Percentiles rank a stretch among this genome's conserved stretches.
phyloP scores from a whole-genome alignment of 345 rosid species.

The Eucalyptus virginea region DNA sequence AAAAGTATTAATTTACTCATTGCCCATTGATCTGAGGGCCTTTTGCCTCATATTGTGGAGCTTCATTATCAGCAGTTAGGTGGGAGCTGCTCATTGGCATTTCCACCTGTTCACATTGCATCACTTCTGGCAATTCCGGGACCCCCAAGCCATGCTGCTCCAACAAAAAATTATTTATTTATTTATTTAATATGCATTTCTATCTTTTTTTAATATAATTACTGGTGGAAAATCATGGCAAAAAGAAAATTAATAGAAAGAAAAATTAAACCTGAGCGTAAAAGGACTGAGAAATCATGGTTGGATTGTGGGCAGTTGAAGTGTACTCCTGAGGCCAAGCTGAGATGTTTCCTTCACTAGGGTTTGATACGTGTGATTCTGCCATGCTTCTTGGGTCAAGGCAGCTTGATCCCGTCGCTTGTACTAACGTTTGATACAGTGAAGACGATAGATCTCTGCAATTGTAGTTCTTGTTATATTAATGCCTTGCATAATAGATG shows the following conservation, averaged over 20 bases:
- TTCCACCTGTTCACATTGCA: slow-evolving; percentile 22
- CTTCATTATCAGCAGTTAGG: not conserved
- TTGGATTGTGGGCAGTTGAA: not conserved
- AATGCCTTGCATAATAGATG: not conserved
- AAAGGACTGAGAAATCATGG: slow-evolving; percentile 2
- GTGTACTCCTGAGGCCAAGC: slow-evolving; percentile 27
- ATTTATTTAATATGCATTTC: not conserved
- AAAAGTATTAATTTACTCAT: not conserved
- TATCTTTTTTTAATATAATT: not conserved
- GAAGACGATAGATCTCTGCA: slow-evolving; percentile 13
- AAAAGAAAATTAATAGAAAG: not conserved
- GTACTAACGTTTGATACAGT: slow-evolving; percentile 14
- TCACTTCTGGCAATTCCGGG: slow-evolving; percentile 5
- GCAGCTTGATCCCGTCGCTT: slow-evolving; percentile 12
- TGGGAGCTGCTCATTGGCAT: not conserved
- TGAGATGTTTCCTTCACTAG: slow-evolving; percentile 5
- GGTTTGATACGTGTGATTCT: slow-evolving; percentile 30
- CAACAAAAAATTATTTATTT: not conserved
- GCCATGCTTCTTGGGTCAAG: slow-evolving; percentile 3
- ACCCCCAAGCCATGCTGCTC: slow-evolving; percentile 16
- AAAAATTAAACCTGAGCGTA: slow-evolving; percentile 32
- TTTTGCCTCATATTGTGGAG: not conserved
- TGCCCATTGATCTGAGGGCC: not conserved
- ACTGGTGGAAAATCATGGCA: not conserved
- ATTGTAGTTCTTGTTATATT: not conserved